Evolutionary conservation across 2,329 filamentous ascomycete genomes (phyloP).

Genomic region (Penicillium sp.): DNA sequence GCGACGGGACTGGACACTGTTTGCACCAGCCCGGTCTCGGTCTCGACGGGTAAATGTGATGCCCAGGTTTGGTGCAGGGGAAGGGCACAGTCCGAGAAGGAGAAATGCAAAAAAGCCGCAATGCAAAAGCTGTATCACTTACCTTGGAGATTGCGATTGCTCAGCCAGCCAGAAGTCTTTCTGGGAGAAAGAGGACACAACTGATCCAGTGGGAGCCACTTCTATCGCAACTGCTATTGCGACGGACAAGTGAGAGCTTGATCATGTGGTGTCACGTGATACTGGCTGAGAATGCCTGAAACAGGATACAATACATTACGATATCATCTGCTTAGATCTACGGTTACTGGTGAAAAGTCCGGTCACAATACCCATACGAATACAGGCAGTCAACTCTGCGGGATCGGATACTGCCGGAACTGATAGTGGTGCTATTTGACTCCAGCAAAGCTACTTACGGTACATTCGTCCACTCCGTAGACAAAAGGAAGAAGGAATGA

Average conservation of each 20-base stretch:
- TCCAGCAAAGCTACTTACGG: too few species aligned
- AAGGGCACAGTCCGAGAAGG: background rate
- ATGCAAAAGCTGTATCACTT: background rate
- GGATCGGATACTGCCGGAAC: constrained; percentile 16
- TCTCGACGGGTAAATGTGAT: constrained; percentile 17
- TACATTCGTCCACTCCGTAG: too few species aligned
- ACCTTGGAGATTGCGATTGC: background rate
- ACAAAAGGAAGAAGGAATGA: too few species aligned
- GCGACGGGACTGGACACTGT: constrained; percentile 14
- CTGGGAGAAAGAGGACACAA: background rate
- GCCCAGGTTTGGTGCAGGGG: background rate
- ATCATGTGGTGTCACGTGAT: background rate
- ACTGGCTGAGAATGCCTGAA: background rate
- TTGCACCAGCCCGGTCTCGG: constrained; percentile 18
- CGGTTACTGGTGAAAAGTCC: background rate
- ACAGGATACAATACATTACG: background rate
- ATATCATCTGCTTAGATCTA: background rate
- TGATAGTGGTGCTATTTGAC: too few species aligned
- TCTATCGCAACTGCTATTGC: background rate
- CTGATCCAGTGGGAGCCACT: background rate
- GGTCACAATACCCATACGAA: constrained; percentile 1
- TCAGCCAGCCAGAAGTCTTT: background rate
- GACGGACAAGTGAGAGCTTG: constrained; percentile 1
- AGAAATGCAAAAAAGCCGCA: background rate
- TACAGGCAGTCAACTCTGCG: constrained; percentile 8